phyloP scores from a whole-genome alignment of 345 rosid genomes.

The Physaria fendleri region DNA sequence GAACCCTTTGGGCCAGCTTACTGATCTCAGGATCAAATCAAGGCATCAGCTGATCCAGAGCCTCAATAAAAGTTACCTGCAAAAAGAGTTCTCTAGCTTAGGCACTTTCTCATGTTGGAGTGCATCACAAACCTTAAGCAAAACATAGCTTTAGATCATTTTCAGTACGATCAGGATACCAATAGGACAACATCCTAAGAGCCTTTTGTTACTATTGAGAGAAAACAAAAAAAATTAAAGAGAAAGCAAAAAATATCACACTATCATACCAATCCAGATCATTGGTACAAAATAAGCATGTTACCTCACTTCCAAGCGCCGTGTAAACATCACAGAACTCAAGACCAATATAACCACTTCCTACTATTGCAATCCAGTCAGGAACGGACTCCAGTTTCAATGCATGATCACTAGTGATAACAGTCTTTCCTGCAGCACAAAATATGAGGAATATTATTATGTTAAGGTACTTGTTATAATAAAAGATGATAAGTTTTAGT shows the following conservation, averaged over 20 bases:
- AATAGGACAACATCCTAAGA: no score
- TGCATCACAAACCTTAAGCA: neutral
- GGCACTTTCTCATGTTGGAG: no score
- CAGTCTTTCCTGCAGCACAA: constrained; percentile 85
- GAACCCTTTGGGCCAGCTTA: constrained; percentile 91
- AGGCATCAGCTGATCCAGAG: constrained; percentile 97
- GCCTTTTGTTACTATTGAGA: no score
- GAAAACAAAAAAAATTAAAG: neutral
- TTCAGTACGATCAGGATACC: no score
- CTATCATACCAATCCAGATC: neutral
- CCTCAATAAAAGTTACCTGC: constrained; percentile 97
- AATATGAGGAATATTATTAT: neutral
- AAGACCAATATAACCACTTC: constrained; percentile 99
- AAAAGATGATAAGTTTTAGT: neutral
- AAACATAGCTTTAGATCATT: neutral
- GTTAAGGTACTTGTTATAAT: neutral
- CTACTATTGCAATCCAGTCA: constrained; percentile 96
- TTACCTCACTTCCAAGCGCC: constrained; percentile 99
- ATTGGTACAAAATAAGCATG: neutral
- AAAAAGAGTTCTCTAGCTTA: neutral
- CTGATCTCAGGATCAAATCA: constrained; percentile 99
- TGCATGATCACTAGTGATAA: constrained; percentile 98
- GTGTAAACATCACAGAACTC: constrained; percentile 99
- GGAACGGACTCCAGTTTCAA: constrained; percentile 93
- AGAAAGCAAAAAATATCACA: neutral